Evolutionary conservation across 192 early-diverging fungal genomes (phyloP).

Genomic region (Chytriomyces sp.): DNA sequence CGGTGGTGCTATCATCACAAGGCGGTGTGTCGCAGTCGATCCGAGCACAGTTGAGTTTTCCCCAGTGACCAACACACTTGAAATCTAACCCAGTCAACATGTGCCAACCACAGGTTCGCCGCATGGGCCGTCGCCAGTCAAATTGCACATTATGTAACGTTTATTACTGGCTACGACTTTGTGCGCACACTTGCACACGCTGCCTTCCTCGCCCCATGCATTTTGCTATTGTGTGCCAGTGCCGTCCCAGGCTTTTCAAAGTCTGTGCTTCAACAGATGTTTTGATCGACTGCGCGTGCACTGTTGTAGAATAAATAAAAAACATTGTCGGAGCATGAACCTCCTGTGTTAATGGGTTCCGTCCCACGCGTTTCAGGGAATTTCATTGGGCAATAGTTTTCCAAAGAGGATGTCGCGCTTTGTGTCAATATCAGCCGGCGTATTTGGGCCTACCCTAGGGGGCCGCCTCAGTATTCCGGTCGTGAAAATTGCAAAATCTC

Average conservation of each 20-base stretch:
- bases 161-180: background rate
- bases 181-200: background rate
- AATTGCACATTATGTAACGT: background rate
- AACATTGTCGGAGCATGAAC: no score
- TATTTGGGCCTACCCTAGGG: no score
- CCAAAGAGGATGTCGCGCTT: no score
- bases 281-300: no score
- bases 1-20: background rate
- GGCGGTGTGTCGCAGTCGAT: background rate
- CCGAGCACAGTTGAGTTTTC: background rate
- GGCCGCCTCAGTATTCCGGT: no score
- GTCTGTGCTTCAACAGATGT: background rate
- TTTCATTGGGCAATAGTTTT: no score
- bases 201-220: background rate
- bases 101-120: background rate
- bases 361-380: no score
- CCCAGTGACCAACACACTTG: background rate
- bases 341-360: no score
- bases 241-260: constrained; percentile 1
- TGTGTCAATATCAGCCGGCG: no score
- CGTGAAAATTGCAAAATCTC: no score
- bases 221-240: background rate
- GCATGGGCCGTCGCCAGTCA: background rate
- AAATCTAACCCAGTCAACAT: background rate
- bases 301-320: no score